Evolutionary conservation across 169 alveolate genomes (phyloP).

Genomic region (Perkinsus marinus): DNA sequence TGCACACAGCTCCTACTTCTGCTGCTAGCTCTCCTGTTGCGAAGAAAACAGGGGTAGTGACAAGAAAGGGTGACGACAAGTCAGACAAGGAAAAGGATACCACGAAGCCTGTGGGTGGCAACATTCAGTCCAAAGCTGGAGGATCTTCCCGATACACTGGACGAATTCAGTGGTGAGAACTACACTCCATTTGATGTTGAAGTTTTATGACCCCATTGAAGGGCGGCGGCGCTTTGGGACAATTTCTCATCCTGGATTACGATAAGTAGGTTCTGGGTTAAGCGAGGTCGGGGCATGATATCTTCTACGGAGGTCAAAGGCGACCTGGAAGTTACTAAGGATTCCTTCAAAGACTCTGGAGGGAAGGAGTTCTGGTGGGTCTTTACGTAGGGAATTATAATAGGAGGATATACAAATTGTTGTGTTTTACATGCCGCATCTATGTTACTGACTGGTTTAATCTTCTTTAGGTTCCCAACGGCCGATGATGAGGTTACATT

Average conservation of each 20-base stretch:
- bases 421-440: too few species aligned
- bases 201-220: too few species aligned
- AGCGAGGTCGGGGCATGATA: neutral
- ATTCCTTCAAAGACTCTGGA: neutral
- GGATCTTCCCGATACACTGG: neutral
- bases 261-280: neutral
- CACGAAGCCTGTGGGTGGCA: neutral
- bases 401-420: too few species aligned
- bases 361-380: neutral
- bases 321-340: neutral
- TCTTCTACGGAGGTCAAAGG: neutral
- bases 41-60: neutral
- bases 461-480: neutral
- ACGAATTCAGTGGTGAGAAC: neutral
- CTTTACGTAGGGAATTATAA: too few species aligned
- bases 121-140: neutral
- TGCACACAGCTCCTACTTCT: neutral
- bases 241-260: too few species aligned
- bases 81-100: neutral
- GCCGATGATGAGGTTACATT: neutral
- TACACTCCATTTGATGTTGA: too few species aligned
- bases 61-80: neutral
- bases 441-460: neutral
- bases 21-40: neutral
- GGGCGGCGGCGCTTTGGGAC: too few species aligned